Percentiles rank a stretch among this genome's conserved stretches.
These are phyloP conservation scores for Aspergillus fijiensis DNA, from an alignment of 2,329 filamentous ascomycete species.

Conservation along the genomic window DNA sequence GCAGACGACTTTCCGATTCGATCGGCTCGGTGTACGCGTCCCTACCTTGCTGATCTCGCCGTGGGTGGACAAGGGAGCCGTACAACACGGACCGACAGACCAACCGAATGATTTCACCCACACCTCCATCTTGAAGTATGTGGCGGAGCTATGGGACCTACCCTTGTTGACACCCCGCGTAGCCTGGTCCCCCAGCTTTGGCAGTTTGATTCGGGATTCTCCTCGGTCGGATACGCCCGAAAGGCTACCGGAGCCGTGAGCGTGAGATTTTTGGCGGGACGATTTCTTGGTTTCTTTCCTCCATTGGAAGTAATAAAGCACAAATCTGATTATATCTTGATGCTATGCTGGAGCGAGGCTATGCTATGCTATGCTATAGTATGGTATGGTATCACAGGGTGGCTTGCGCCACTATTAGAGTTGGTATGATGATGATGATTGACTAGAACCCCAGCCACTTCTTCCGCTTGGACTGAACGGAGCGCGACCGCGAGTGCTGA, in stretches of 20 bases:
- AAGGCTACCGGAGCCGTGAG: constrained; percentile 22
- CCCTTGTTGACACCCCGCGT: constrained; percentile 41
- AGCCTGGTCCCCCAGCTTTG: constrained; percentile 41
- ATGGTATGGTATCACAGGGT: not conserved
- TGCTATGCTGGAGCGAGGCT: not conserved
- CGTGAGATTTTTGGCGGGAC: not conserved
- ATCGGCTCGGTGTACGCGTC: constrained; percentile 46
- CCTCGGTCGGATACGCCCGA: constrained; percentile 29
- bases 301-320: not conserved
- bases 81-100: constrained; percentile 43
- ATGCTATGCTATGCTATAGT: not conserved
- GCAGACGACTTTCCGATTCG: constrained; percentile 41
- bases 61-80: constrained; percentile 44
- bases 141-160: constrained; percentile 47
- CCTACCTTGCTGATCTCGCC: constrained; percentile 46
- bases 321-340: not conserved
- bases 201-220: constrained; percentile 27
- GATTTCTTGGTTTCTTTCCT: not conserved
- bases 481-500: constrained; percentile 20
- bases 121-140: constrained; percentile 45
- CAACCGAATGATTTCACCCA: constrained; percentile 45
- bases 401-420: not conserved
- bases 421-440: not conserved
- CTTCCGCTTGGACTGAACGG: constrained; percentile 1
- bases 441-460: constrained; percentile 7